Base-by-base conservation (phyloP, 2,329 filamentous ascomycete genomes). In the Trichothecium roseum region DNA sequence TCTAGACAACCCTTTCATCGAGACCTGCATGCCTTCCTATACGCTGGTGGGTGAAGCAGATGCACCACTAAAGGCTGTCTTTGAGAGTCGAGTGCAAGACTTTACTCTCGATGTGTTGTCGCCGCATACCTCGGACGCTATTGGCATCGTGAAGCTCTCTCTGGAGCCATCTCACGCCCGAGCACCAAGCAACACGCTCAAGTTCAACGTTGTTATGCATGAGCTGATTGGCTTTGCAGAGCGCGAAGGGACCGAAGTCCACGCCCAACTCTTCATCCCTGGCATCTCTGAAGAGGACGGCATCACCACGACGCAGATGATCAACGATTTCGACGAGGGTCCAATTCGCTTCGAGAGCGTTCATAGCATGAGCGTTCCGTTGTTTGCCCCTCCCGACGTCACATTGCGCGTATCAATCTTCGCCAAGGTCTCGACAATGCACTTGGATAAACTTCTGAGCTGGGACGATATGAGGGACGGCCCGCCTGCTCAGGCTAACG, bases 121-220 rank as follows among this genome's bases (percentile, higher is more conserved):
- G 1, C 88, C 89, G 3, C 93, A 94, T 50, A 98, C 91, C 0
- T 84, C 81, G 18, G 87, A 87, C 48, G 84, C 86, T 8, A 77
- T 96, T 40, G 91, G 89, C 30, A 89, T 95, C 37, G 76, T 98
- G 45, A 84, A 87, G 50, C 65, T 98, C 27, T 89, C 89, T 0
- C 64, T 98, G 6, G 91, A 98, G 53, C 91, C 91, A 12, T 96
- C 89, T 1, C 89, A 86, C 32, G 88, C 89, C 3, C 81, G 93
- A 49, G 89, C 88, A 4, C 91, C 91, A 12, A 84, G 85, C 10
- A 91, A 84, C 39, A 95, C 85, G 3, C 65, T 96, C 39, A 98
- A 96, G 55, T 98, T 98, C 63, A 98, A 96, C 50, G 88, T 96
- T 5, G 88, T 96, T 22, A 94, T 98, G 85, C 88, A 94, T 51